A percentile compares a stretch with the other conserved stretches of the same genome.
Evolutionary conservation across 257 asterid species (phyloP).

Genomic region (Leonotis leonurus): DNA sequence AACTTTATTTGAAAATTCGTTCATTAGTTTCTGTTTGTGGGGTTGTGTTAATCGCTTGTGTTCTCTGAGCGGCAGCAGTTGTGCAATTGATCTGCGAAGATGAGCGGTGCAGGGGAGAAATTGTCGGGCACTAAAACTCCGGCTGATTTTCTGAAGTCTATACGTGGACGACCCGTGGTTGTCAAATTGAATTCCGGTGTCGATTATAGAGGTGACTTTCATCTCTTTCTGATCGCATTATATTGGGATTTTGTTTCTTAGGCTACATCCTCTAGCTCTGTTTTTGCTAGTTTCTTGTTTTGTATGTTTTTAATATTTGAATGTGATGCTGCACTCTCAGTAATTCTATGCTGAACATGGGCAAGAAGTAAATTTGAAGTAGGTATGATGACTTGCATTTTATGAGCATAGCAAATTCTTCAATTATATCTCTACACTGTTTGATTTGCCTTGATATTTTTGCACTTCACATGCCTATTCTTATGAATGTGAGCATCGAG

Average conservation of each 20-base stretch:
- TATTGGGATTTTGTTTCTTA: not conserved
- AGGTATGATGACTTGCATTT: not conserved
- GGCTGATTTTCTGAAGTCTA: conserved; percentile 89
- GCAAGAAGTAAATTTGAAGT: not conserved
- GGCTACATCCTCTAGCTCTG: not conserved
- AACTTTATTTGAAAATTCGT: not conserved
- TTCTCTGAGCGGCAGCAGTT: not conserved
- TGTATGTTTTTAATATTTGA: not conserved
- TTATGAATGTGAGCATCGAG: not conserved
- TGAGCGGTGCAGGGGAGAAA: conserved; percentile 74
- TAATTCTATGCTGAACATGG: not conserved
- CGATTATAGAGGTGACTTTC: conserved; percentile 67
- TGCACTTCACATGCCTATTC: not conserved
- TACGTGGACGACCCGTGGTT: conserved; percentile 95
- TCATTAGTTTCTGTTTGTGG: not conserved
- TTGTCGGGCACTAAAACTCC: conserved; percentile 78
- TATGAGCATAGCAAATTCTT: not conserved
- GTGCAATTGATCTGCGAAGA: conserved; percentile 22
- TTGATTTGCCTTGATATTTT: too few species aligned
- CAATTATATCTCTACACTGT: too few species aligned
- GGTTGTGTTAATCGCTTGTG: conserved; percentile 3
- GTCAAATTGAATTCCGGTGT: conserved; percentile 95
- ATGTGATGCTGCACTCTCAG: not conserved
- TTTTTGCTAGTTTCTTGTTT: not conserved
- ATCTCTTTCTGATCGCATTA: not conserved